Base-by-base conservation (phyloP, 1,139 yeast species). In the Yarrowia galli region DNA sequence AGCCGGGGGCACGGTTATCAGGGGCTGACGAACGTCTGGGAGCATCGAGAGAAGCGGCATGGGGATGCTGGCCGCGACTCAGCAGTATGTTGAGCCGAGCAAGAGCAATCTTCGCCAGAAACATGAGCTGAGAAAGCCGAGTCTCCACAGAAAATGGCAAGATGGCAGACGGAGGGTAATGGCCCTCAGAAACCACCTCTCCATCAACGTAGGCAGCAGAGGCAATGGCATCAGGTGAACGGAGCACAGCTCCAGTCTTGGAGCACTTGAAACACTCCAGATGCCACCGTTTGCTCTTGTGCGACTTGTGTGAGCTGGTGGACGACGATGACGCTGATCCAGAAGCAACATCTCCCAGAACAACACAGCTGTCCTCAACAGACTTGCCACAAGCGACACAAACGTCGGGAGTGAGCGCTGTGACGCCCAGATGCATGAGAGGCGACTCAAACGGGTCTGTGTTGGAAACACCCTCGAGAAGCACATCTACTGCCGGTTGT, bases 361-460 rank as follows among this genome's bases (percentile, higher is more conserved):
- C 84, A 84, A 88, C 81, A 79, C 98, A 93, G 28, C 85, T 84
- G 72, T 88, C 96, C 77, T 96, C 98, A 61, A 95, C 90, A 72
- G 93, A 88, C 74, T 87, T 85, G 6, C 82, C 81, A 77, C 99
- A 95, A 2, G 78, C 75, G 25, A 80, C 79, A 78, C 99, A 95
- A 13, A 87, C 83, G 76, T 95, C 99, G 16, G 92, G 89, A 0
- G 96, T 87, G 72, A 86, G 85, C 0, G 85, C 79, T 0, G 91
- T 85, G 12, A 91, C 82, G 35, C 82, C 84, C 46, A 87, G 80
- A 22, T 77, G 73, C 2, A 79, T 78, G 60, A 85, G 79, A 22
- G 86, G 66, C 15, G 10, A 2, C 7, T 46, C 56, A 25, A 43
- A 61, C 25, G 66, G 66, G 13, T 61, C 66, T 1, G 45, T 38